Evolutionary conservation across 495 filamentous ascomycete genomes (phyloP).

Genomic region (Hypoxylon fragiforme): DNA sequence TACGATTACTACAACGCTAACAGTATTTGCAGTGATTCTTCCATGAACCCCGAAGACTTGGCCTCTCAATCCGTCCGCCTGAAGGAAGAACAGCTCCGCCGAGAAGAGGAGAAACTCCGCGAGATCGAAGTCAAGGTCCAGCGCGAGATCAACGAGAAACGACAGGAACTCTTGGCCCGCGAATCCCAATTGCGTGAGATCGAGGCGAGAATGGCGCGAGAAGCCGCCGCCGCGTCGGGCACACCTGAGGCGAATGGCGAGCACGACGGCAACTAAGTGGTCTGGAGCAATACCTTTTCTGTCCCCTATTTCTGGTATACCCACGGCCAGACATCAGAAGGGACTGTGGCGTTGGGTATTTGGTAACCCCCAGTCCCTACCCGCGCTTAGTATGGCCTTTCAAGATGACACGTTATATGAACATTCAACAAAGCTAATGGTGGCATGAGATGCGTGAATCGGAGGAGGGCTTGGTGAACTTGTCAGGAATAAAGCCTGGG

Average conservation of each 20-base stretch:
- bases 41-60: slow-evolving; percentile 96
- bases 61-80: slow-evolving; percentile 95
- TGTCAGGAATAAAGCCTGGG: slow-evolving; percentile 40
- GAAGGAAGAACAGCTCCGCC: slow-evolving; percentile 98
- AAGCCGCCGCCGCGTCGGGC: slow-evolving; percentile 46
- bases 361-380: slow-evolving; percentile 35
- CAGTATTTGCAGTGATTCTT: slow-evolving; percentile 64
- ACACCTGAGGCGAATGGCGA: slow-evolving; percentile 53
- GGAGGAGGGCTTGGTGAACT: slow-evolving; percentile 35
- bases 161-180: slow-evolving; percentile 95
- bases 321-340: slow-evolving; percentile 23
- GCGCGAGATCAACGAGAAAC: slow-evolving; percentile 99
- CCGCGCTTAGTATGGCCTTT: slow-evolving; percentile 13
- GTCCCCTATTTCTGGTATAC: slow-evolving; percentile 29
- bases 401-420: slow-evolving; percentile 34
- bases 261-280: slow-evolving; percentile 44
- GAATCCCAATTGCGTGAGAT: slow-evolving; percentile 98
- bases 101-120: slow-evolving; percentile 98
- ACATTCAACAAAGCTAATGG: slow-evolving; percentile 35
- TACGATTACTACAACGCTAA: slow-evolving; percentile 36
- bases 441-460: slow-evolving; percentile 31
- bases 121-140: slow-evolving; percentile 99
- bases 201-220: slow-evolving; percentile 63
- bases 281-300: slow-evolving; percentile 25
- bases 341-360: slow-evolving; percentile 41